These are phyloP conservation scores for Salicornia ramosissima DNA, from an alignment of 148 eudicot genomes.

Conservation along the genomic window DNA sequence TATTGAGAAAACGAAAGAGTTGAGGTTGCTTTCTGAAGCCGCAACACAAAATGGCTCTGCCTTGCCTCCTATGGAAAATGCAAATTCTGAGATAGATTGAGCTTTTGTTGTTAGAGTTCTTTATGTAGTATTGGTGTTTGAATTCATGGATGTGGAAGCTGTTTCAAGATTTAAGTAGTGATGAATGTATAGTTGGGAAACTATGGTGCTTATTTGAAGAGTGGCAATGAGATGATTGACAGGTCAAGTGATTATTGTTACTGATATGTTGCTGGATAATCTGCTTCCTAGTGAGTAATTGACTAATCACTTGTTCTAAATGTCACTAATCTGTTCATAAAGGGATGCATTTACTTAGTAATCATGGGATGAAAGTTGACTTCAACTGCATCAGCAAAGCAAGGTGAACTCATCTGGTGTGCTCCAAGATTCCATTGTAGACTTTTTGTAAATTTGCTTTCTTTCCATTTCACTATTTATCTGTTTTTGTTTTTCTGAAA, in stretches of 20 bases:
- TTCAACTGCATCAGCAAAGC: not conserved
- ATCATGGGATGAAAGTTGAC: not conserved
- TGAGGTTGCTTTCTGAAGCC: constrained; percentile 25
- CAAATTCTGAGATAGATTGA: not conserved
- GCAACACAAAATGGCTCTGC: constrained; percentile 23
- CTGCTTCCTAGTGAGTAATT: not conserved
- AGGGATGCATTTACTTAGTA: not conserved
- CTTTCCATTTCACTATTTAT: not conserved
- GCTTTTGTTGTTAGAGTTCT: not conserved
- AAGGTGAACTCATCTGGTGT: not conserved
- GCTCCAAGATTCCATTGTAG: not conserved
- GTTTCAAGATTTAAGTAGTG: not conserved
- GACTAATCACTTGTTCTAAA: not conserved
- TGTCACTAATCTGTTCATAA: not conserved
- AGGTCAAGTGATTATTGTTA: not conserved
- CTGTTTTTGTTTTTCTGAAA: not conserved
- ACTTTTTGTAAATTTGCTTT: not conserved
- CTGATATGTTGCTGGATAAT: not conserved
- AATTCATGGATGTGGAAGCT: constrained; percentile 1
- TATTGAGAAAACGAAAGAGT: constrained; percentile 18
- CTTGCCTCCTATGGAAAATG: constrained; percentile 5
- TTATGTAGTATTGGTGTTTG: not conserved
- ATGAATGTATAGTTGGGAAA: not conserved
- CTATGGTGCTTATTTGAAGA: not conserved
- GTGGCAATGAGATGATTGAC: not conserved